These are phyloP conservation scores for Gossypioides kirkii DNA, from an alignment of 345 rosid genomes.

Conservation along the genomic window DNA sequence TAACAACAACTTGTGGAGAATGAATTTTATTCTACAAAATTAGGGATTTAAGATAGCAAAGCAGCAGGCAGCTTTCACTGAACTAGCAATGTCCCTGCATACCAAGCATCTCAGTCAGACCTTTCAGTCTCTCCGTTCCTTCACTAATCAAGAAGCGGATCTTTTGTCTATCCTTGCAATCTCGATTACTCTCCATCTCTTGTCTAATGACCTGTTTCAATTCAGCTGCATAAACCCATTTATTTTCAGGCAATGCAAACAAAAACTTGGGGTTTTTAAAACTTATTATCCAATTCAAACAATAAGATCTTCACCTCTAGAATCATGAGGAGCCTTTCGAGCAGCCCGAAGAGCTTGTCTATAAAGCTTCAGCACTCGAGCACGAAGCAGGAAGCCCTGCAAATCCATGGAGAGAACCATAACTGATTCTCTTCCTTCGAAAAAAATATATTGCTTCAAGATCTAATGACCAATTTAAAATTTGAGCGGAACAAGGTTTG, in stretches of 20 bases:
- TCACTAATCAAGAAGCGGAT: constrained; percentile 68
- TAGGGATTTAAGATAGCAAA: background rate
- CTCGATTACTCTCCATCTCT: constrained; percentile 66
- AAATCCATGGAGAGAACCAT: constrained; percentile 54
- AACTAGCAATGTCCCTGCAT: constrained; percentile 63
- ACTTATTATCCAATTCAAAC: background rate
- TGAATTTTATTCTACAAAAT: background rate
- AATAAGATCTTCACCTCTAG: constrained; percentile 43
- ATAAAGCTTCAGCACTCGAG: constrained; percentile 79
- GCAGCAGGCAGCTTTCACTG: background rate
- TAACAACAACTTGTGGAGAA: background rate
- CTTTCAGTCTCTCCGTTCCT: constrained; percentile 66
- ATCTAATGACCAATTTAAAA: background rate
- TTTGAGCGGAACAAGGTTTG: background rate
- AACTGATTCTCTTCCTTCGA: constrained; percentile 4
- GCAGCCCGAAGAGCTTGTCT: constrained; percentile 71
- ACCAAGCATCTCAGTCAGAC: constrained; percentile 74
- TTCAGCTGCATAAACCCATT: constrained; percentile 43
- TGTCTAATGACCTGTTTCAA: constrained; percentile 53
- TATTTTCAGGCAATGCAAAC: background rate
- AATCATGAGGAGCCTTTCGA: constrained; percentile 56
- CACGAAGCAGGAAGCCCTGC: constrained; percentile 78
- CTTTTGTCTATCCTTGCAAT: constrained; percentile 62
- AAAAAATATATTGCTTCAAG: background rate
- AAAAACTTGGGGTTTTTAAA: background rate